Evolutionary conservation across 2,329 filamentous ascomycete genomes (phyloP).

Genomic region (Aspergillus persii): DNA sequence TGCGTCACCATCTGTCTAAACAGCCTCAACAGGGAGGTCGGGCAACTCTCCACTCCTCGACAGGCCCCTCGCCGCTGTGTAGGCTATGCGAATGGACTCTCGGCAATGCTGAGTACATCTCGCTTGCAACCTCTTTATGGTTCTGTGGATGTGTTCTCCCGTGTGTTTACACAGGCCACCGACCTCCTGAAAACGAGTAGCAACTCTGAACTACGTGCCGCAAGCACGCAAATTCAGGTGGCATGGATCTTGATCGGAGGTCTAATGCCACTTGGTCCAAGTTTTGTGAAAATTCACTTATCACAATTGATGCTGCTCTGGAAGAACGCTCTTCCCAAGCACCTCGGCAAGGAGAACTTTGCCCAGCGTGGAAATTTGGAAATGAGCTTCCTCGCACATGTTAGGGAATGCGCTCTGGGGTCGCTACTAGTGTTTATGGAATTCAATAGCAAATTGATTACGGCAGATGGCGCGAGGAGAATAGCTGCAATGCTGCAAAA

Average conservation of each 20-base stretch:
- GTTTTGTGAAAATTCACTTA: constrained; percentile 98
- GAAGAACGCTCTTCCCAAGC: constrained; percentile 96
- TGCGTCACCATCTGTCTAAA: constrained; percentile 97
- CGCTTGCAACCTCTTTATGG: constrained; percentile 86
- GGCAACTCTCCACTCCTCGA: constrained; percentile 69
- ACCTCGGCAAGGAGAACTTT: constrained; percentile 88
- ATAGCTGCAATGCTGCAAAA: constrained; percentile 94
- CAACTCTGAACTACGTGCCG: constrained; percentile 84
- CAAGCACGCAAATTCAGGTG: constrained; percentile 93
- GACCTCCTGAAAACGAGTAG: constrained; percentile 88
- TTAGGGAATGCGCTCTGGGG: constrained; percentile 88
- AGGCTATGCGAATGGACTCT: constrained; percentile 87
- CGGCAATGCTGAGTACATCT: constrained; percentile 86
- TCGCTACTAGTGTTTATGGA: constrained; percentile 90
- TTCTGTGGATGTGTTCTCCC: constrained; percentile 91
- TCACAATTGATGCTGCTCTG: constrained; percentile 89
- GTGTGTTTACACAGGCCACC: constrained; percentile 86
- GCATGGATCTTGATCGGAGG: constrained; percentile 97
- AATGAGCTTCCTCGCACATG: constrained; percentile 88
- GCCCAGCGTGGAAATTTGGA: constrained; percentile 80
- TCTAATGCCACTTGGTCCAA: constrained; percentile 91
- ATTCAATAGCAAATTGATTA: constrained; percentile 88
- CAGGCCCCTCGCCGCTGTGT: constrained; percentile 81
- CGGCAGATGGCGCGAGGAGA: constrained; percentile 88
- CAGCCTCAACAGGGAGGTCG: constrained; percentile 82